phyloP scores from a whole-genome alignment of 169 alveolate genomes.

The Babesia sp. region DNA sequence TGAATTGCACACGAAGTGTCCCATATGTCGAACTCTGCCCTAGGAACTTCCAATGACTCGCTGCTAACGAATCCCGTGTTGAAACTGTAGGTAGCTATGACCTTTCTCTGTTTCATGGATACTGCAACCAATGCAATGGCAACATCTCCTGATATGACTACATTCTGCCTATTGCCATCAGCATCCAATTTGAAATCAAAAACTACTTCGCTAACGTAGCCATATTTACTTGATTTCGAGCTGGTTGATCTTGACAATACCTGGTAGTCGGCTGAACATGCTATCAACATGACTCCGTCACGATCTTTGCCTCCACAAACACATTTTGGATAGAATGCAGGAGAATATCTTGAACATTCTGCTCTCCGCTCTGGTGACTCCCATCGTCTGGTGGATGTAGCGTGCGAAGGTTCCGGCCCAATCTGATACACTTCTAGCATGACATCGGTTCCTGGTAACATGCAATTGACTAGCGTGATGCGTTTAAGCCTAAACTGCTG shows the following conservation, averaged over 20 bases:
- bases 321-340: constrained; percentile 43
- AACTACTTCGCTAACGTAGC: constrained; percentile 35
- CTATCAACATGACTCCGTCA: constrained; percentile 30
- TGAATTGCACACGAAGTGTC: constrained; percentile 41
- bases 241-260: constrained; percentile 2
- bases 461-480: constrained; percentile 27
- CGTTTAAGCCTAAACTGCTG: constrained; percentile 14
- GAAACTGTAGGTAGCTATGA: constrained; percentile 69
- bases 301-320: constrained; percentile 48
- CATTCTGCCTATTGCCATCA: constrained; percentile 67
- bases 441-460: constrained; percentile 44
- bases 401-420: constrained; percentile 7
- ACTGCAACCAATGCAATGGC: constrained; percentile 67
- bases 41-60: constrained; percentile 32
- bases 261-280: constrained; percentile 39
- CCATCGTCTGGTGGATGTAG: not conserved
- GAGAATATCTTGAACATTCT: constrained; percentile 22
- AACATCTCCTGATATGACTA: constrained; percentile 72
- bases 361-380: constrained; percentile 1
- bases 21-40: constrained; percentile 65
- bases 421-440: constrained; percentile 33
- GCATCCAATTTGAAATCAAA: constrained; percentile 69
- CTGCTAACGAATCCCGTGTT: constrained; percentile 70
- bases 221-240: constrained; percentile 12
- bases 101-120: constrained; percentile 61